phyloP scores from a whole-genome alignment of 257 asterid species.

The Ajuga chamaepitys region DNA sequence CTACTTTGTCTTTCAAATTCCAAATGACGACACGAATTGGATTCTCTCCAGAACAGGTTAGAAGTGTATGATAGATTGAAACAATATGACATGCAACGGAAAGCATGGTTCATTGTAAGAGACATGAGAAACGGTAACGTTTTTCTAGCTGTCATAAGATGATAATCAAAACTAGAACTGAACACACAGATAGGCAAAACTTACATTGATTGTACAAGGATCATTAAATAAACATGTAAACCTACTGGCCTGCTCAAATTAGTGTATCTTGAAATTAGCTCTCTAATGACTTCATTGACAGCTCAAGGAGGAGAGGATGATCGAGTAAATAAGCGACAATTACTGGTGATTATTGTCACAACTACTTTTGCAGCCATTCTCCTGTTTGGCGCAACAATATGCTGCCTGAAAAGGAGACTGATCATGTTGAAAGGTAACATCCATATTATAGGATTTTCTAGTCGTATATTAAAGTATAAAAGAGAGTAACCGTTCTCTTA shows the following conservation, averaged over 20 bases:
- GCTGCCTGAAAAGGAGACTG: constrained; percentile 10
- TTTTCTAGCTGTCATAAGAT: neutral
- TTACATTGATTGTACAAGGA: neutral
- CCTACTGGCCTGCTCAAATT: too few relatives aligned
- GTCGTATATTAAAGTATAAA: neutral
- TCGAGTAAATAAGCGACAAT: neutral
- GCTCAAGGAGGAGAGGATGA: constrained; percentile 15
- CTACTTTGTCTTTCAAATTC: constrained; percentile 22
- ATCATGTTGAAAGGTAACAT: constrained; percentile 13
- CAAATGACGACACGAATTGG: constrained; percentile 22
- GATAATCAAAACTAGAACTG: neutral
- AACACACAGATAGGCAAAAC: too few relatives aligned
- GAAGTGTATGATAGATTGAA: neutral
- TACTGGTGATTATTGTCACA: constrained; percentile 11
- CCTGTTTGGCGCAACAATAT: constrained; percentile 12
- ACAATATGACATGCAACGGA: too few relatives aligned
- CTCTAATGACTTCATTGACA: constrained; percentile 11
- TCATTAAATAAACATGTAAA: neutral
- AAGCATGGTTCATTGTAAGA: neutral
- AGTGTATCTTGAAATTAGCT: too few relatives aligned
- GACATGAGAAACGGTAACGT: neutral
- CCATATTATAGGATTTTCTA: neutral
- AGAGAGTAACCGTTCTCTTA: neutral
- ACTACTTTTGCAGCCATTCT: constrained; percentile 12
- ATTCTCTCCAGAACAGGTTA: constrained; percentile 29